These are phyloP conservation scores for Adansonia madagascariensis DNA, from an alignment of 441 rosid genomes.

Conservation along the genomic window DNA sequence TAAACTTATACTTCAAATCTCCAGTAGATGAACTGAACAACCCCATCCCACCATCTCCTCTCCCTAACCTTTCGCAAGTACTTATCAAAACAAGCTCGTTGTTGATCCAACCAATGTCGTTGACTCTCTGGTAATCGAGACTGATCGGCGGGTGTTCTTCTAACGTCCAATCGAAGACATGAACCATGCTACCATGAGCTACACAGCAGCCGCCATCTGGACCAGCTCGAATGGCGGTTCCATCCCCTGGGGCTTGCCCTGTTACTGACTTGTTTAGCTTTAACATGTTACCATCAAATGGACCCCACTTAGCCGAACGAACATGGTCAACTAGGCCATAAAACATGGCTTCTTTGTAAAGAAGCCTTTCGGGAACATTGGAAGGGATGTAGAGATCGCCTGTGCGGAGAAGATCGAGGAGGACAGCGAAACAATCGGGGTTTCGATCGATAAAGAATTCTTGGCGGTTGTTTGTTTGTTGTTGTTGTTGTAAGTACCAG, in stretches of 20 bases:
- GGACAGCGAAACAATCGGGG: constrained; percentile 82
- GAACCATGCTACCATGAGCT: constrained; percentile 89
- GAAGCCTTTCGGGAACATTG: constrained; percentile 62
- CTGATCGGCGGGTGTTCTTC: constrained; percentile 79
- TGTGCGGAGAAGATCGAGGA: constrained; percentile 92
- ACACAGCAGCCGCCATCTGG: constrained; percentile 95
- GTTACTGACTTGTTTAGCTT: constrained; percentile 52
- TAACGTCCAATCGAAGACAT: constrained; percentile 84
- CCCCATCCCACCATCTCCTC: constrained; percentile 95
- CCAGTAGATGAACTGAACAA: constrained; percentile 75
- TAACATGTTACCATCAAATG: constrained; percentile 79
- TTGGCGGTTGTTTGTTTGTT: constrained; percentile 20
- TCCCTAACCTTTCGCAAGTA: constrained; percentile 79
- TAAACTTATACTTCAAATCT: constrained; percentile 73
- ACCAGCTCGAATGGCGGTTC: constrained; percentile 88
- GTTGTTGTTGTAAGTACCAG: constrained; percentile 52
- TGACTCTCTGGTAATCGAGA: constrained; percentile 85
- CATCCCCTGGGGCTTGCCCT: constrained; percentile 94
- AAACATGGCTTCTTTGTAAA: constrained; percentile 77
- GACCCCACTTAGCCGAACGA: constrained; percentile 80
- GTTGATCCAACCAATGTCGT: constrained; percentile 81
- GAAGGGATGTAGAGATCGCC: constrained; percentile 77
- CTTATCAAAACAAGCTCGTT: constrained; percentile 63
- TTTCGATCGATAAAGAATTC: constrained; percentile 76
- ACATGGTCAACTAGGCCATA: constrained; percentile 83